Base-by-base conservation (phyloP, 1,284 basidiomycete genomes). In the Melampsora larici-populina region DNA sequence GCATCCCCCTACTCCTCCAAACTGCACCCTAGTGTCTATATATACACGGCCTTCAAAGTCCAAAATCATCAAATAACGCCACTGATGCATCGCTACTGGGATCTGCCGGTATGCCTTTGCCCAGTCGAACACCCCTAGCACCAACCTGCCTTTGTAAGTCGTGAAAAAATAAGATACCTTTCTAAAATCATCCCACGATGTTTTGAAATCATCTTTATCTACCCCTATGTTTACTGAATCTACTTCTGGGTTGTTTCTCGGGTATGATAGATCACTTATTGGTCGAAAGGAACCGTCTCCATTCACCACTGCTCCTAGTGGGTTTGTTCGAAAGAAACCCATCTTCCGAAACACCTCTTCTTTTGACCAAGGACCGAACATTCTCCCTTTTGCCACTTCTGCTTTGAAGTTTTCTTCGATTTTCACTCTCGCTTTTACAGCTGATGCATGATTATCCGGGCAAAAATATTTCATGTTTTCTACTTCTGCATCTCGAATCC, bases 1-100 rank as follows among this genome's bases (percentile, higher is more conserved):
- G 33, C 64, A 66, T 4, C 69, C 69, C 26, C 46, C 48, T 7
- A 70, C 67, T 9, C 65, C 65, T 43, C 65, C 40, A 46, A 67
- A 67, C 69, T 46, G 69, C 48, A 67, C 46, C 21, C 13, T 46
- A 6, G 65, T 67, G n/a, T 67, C 40, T 5, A 67, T 7, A 15
- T 36, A 8, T 8, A 67, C 7, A 2, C 46, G 7, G 8, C n/a
- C 40, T 26, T 67, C 33, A 43, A 67, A 67, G 43, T 36, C 40
- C 24, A 13, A 6, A 9, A 67, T 15, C 26, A 67, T 33, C 11
- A 67, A 36, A 46, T 40, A 67, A 15, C 3, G 65, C 65, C 65
- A 67, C 24, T 67, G 65, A 17, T 67, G 3, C 26, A 11, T 6
- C 21, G 15, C 15, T 7, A 43, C 48, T n/a, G n/a, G n/a, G n/a